Conservation (phyloP, 2,329 filamentous ascomycete species). For the Pseudogymnoascus sp. region DNA sequence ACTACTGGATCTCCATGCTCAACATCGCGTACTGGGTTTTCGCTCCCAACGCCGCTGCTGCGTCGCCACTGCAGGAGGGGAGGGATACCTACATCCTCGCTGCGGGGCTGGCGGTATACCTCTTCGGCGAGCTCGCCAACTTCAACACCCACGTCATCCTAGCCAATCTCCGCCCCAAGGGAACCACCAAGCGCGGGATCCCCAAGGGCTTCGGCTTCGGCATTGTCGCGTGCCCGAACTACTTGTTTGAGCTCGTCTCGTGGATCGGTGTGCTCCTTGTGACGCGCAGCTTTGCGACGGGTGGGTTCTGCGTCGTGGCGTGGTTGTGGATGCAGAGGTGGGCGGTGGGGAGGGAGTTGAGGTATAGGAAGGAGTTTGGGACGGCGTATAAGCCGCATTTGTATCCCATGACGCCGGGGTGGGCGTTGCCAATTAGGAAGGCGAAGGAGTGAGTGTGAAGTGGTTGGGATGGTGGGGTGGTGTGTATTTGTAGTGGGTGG, state of each 20-base stretch:
- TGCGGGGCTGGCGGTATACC: constrained; percentile 59
- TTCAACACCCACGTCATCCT: constrained; percentile 73
- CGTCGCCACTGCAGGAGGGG: constrained; percentile 33
- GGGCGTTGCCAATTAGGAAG: not conserved
- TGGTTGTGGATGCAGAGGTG: constrained; percentile 74
- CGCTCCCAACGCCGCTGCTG: constrained; percentile 61
- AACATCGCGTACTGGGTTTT: constrained; percentile 83
- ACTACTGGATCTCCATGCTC: constrained; percentile 89
- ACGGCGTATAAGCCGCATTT: constrained; percentile 67
- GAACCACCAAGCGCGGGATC: constrained; percentile 80
- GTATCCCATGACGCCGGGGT: constrained; percentile 5
- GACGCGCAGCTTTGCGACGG: constrained; percentile 69
- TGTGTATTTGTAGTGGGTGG: not conserved
- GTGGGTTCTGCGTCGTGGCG: constrained; percentile 68
- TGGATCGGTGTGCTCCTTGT: constrained; percentile 80
- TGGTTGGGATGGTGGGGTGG: not conserved
- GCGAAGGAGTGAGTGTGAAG: not conserved
- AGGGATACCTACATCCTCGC: constrained; percentile 46
- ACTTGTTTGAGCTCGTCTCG: constrained; percentile 81
- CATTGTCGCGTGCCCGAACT: constrained; percentile 92
- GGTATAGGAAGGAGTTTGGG: constrained; percentile 84
- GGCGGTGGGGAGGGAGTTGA: constrained; percentile 86
- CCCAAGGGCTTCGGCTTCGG: constrained; percentile 77
- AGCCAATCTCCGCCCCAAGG: constrained; percentile 65
- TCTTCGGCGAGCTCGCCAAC: constrained; percentile 74